phyloP scores from a whole-genome alignment of 2,329 filamentous ascomycete species.

The Didymella exigua region DNA sequence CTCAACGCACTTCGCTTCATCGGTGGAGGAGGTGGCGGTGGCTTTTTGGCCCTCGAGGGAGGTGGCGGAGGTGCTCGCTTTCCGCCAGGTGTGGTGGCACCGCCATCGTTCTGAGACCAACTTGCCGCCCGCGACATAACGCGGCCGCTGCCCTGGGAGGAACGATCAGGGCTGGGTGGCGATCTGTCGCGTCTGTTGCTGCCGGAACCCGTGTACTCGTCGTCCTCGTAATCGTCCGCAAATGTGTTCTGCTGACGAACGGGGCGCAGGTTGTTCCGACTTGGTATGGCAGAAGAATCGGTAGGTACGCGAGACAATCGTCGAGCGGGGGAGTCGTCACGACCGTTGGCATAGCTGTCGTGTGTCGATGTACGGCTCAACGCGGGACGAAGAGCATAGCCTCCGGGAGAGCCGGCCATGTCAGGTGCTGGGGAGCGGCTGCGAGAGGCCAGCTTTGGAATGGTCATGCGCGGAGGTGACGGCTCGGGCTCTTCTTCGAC shows the following conservation, averaged over 20 bases:
- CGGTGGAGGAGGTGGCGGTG: slow-evolving; percentile 67
- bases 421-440: slow-evolving; percentile 50
- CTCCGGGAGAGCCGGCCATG: slow-evolving; percentile 31
- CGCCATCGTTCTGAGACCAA: slow-evolving; percentile 49
- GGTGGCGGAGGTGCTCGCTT: slow-evolving; percentile 63
- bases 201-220: slow-evolving; percentile 35
- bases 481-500: slow-evolving; percentile 62
- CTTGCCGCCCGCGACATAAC: slow-evolving; percentile 58
- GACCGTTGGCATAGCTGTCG: slow-evolving; percentile 61
- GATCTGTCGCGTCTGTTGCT: slow-evolving; percentile 52
- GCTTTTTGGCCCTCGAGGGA: slow-evolving; percentile 68
- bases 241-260: slow-evolving; percentile 44
- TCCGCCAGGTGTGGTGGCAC: slow-evolving; percentile 24
- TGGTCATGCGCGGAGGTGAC: slow-evolving; percentile 57
- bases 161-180: slow-evolving; percentile 58
- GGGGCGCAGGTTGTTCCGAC: slow-evolving; percentile 55
- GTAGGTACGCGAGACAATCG: slow-evolving; percentile 61
- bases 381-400: slow-evolving; percentile 53
- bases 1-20: slow-evolving; percentile 64
- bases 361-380: slow-evolving; percentile 62
- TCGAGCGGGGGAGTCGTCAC: slow-evolving; percentile 58
- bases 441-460: slow-evolving; percentile 49
- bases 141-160: slow-evolving; percentile 53
- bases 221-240: slow-evolving; percentile 47
- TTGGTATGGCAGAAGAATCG: slow-evolving; percentile 58